Conservation (phyloP, 345 rosid genomes). For the Clausena lansium region DNA sequence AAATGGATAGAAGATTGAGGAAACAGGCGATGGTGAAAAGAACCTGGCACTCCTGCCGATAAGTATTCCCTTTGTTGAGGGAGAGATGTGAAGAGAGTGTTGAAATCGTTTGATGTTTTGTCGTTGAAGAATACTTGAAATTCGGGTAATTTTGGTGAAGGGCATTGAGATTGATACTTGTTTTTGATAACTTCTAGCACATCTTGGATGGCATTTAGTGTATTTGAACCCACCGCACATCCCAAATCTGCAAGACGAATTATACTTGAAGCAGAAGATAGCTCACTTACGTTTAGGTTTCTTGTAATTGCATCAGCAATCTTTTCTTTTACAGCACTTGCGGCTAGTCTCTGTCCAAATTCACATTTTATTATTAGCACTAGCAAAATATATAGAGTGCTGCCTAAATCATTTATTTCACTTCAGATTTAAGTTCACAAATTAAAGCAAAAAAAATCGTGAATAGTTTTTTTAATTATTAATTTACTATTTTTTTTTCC, state of each 20-base stretch:
- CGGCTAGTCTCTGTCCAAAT: constrained; percentile 38
- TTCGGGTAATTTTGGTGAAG: constrained; percentile 25
- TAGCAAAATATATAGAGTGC: neutral
- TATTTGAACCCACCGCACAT: constrained; percentile 70
- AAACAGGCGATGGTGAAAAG: constrained; percentile 38
- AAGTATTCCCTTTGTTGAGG: constrained; percentile 34
- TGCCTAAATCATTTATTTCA: too few relatives aligned
- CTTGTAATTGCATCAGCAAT: constrained; percentile 38
- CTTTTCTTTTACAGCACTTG: constrained; percentile 32
- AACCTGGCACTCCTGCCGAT: constrained; percentile 44
- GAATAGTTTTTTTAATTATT: too few relatives aligned
- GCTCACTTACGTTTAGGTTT: constrained; percentile 41
- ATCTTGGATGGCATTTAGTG: constrained; percentile 42
- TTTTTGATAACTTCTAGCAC: constrained; percentile 30
- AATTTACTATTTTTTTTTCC: too few relatives aligned
- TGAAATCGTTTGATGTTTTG: constrained; percentile 51
- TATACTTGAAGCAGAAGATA: constrained; percentile 31
- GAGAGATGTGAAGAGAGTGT: constrained; percentile 46
- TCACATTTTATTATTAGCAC: neutral
- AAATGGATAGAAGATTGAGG: constrained; percentile 36
- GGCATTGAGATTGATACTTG: constrained; percentile 24
- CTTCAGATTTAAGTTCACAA: too few relatives aligned
- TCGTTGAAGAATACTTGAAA: constrained; percentile 57
- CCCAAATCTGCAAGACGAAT: constrained; percentile 61
- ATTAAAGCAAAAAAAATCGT: too few relatives aligned